phyloP scores from a whole-genome alignment of 208 protist species.

The Leishmania martiniquensis region DNA sequence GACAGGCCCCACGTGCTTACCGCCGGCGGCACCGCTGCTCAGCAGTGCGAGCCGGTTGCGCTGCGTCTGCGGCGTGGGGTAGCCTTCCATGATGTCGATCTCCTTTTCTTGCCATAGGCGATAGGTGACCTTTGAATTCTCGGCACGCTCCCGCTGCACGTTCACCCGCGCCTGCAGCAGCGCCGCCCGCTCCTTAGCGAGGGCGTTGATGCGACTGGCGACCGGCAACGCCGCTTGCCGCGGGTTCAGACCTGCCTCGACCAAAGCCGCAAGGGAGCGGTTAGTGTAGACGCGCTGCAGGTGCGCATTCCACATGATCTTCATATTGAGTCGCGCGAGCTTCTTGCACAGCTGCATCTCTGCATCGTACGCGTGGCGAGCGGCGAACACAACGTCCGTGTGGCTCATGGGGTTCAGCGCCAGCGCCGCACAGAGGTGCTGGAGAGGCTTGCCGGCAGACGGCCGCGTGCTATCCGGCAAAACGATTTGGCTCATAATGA shows the following conservation, averaged over 20 bases:
- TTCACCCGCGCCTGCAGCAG: conserved; percentile 42
- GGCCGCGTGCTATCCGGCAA: conserved; percentile 60
- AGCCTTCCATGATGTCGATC: conserved; percentile 67
- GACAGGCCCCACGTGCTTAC: neutral
- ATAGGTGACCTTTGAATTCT: conserved; percentile 84
- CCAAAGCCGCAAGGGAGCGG: conserved; percentile 65
- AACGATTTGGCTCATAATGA: conserved; percentile 44
- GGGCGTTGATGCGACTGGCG: conserved; percentile 54
- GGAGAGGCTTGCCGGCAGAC: conserved; percentile 43
- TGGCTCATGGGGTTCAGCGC: conserved; percentile 55
- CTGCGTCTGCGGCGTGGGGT: conserved; percentile 31
- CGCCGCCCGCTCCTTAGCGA: conserved; percentile 52
- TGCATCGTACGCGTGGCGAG: conserved; percentile 60
- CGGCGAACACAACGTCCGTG: conserved; percentile 66
- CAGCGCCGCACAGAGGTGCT: conserved; percentile 57
- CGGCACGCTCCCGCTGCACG: conserved; percentile 58
- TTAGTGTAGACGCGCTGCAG: conserved; percentile 67
- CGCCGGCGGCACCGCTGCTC: neutral
- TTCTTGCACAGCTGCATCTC: conserved; percentile 50
- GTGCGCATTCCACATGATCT: conserved; percentile 67
- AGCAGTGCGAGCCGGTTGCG: conserved; percentile 32
- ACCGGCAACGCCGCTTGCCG: conserved; percentile 65
- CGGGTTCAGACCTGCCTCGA: conserved; percentile 64
- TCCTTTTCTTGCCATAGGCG: conserved; percentile 74
- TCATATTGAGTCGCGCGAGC: conserved; percentile 58